Base-by-base conservation (phyloP, 495 filamentous ascomycete genomes). In the Daldinia concentrica region DNA sequence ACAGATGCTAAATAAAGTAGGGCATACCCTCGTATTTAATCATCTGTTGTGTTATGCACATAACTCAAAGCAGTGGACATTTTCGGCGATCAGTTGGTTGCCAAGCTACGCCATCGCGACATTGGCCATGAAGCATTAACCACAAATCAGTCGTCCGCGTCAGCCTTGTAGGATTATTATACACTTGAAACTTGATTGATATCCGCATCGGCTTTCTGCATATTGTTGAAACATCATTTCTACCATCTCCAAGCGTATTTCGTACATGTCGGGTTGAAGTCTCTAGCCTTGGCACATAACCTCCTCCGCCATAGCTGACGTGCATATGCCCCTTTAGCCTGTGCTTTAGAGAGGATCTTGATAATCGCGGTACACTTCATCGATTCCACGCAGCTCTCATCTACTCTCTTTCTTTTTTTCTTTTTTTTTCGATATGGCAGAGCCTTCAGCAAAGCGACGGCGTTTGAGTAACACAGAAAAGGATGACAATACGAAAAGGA, bases 381-480 rank as follows among this genome's bases (percentile, higher is more conserved):
- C 19, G 17, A 24, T 48, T 9, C 43, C 3, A 48, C 19, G 9
- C 2, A 9, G 50, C 1, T 15, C 39, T 15, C 14, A 29, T n/a
- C 6, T 3, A 41, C 57, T 2, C 14, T 0, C 14, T 6, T n/a
- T n/a, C n/a, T n/a, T n/a, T n/a, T n/a, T n/a, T n/a, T n/a, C n/a
- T n/a, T n/a, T n/a, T n/a, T 57, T 41, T 29, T 41, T 56, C 15
- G 60, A 36, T 22, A 77, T 76, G 75, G 27, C 61, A n/a, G 73
- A 70, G 45, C 75, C 73, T 54, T 66, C 66, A 27, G 62, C 54
- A 30, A 76, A 76, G 39, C 73, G 76, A 34, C 73, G 52, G 8
- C 74, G 71, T n/a, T 22, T 61, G n/a, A 58, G 57, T 59, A 32
- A 55, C 24, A 57, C 54, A 9, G 41, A 48, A 3, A 52, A 27